Conservation (phyloP, 208 protist genomes). For the Leishmania tarentolae region DNA sequence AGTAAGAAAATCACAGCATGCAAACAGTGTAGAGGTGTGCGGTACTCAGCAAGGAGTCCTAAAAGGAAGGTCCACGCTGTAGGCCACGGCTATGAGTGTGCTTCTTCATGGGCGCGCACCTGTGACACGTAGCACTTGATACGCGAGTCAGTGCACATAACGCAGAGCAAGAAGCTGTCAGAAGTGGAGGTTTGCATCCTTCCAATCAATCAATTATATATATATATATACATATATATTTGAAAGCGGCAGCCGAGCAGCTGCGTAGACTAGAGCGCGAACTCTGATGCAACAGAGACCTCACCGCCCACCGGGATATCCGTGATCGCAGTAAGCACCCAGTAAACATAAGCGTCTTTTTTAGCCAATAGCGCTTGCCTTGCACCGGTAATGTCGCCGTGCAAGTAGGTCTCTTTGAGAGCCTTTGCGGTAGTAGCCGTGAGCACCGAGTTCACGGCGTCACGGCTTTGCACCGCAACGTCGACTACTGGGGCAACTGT, state of each 20-base stretch:
- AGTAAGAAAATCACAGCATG: not conserved
- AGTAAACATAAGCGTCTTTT: constrained; percentile 25
- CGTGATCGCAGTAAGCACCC: constrained; percentile 10
- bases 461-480: constrained; percentile 6
- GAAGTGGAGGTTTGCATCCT: not conserved
- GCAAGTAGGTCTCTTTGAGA: constrained; percentile 20
- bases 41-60: not conserved
- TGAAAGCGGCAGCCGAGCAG: no score
- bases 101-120: not conserved
- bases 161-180: not conserved
- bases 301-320: constrained; percentile 13
- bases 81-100: not conserved
- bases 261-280: not conserved
- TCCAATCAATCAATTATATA: no score
- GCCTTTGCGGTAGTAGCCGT: constrained; percentile 18
- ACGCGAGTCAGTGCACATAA: no score
- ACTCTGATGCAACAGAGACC: constrained; percentile 11
- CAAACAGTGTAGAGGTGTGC: not conserved
- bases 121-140: no score
- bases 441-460: constrained; percentile 1
- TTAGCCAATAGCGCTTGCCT: constrained; percentile 28
- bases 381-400: constrained; percentile 23
- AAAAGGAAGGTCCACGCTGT: not conserved
- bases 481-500: constrained; percentile 22
- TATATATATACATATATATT: no score